A percentile compares a stretch with the other conserved stretches of the same genome.
Evolutionary conservation across 495 filamentous ascomycete genomes (phyloP).

Genomic region (Haplographium delicatum): DNA sequence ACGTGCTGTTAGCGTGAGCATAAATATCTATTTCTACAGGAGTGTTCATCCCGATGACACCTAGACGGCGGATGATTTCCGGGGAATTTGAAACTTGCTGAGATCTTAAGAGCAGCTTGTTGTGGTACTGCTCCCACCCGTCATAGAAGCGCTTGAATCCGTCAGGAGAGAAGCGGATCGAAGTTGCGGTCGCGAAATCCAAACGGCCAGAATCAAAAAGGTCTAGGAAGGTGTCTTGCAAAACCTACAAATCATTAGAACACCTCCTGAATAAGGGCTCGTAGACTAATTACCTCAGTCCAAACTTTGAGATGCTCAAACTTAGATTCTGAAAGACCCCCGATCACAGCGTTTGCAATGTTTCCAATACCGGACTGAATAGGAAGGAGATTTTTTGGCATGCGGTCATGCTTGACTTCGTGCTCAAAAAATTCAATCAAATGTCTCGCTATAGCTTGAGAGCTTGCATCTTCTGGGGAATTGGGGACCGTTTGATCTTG

Average conservation of each 20-base stretch:
- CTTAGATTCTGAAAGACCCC: constrained; percentile 75
- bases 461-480: constrained; percentile 66
- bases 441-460: constrained; percentile 68
- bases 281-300: constrained; percentile 54
- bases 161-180: constrained; percentile 85
- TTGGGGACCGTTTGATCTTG: constrained; percentile 77
- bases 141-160: constrained; percentile 92
- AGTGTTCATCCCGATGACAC: constrained; percentile 93
- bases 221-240: constrained; percentile 91
- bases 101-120: constrained; percentile 80
- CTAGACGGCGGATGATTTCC: constrained; percentile 85
- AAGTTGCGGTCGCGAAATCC: constrained; percentile 88
- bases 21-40: constrained; percentile 94
- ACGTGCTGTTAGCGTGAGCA: constrained; percentile 88
- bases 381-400: constrained; percentile 74
- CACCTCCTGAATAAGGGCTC: not conserved
- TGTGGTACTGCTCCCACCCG: constrained; percentile 72
- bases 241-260: constrained; percentile 39
- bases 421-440: constrained; percentile 82
- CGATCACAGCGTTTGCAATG: constrained; percentile 90
- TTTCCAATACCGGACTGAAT: constrained; percentile 90
- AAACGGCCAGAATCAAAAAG: constrained; percentile 87
- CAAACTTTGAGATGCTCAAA: constrained; percentile 87
- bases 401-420: constrained; percentile 70
- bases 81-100: constrained; percentile 91